phyloP scores from a whole-genome alignment of 1,284 basidiomycete species.

The Fomitopsis schrenkii region DNA sequence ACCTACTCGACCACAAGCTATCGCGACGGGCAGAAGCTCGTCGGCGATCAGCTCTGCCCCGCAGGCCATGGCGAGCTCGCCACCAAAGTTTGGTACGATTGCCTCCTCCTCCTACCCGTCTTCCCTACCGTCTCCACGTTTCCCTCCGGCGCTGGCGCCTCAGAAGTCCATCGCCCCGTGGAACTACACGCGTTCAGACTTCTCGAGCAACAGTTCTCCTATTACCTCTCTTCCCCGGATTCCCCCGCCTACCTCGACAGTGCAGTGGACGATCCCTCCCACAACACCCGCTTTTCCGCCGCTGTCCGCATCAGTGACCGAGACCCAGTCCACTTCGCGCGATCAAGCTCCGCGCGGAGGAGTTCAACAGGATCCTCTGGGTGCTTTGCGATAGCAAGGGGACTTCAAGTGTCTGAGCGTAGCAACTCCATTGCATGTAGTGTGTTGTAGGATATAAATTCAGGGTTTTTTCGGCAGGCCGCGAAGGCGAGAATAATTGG shows the following conservation, averaged over 20 bases:
- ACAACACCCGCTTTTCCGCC: conserved; percentile 14
- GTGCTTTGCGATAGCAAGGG: conserved; percentile 37
- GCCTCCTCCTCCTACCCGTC: background rate
- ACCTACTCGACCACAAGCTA: conserved; percentile 16
- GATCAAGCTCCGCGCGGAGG: conserved; percentile 31
- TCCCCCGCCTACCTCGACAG: conserved; percentile 39
- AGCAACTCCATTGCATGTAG: background rate
- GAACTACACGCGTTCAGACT: conserved; percentile 51
- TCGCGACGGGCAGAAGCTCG: conserved; percentile 15
- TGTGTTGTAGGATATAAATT: background rate
- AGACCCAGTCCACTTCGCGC: conserved; percentile 23
- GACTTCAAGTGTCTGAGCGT: background rate
- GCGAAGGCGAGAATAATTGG: background rate
- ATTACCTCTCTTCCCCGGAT: conserved; percentile 27
- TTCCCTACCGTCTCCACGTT: conserved; percentile 1
- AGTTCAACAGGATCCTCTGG: conserved; percentile 57
- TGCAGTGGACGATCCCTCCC: conserved; percentile 19
- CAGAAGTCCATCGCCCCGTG: conserved; percentile 37
- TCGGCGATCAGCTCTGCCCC: conserved; percentile 7
- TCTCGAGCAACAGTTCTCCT: conserved; percentile 33
- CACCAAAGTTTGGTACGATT: conserved; percentile 5
- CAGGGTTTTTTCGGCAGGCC: background rate
- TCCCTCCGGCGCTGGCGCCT: conserved; percentile 7
- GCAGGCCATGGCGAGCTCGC: conserved; percentile 7
- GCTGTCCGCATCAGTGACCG: conserved; percentile 17